These are phyloP conservation scores for Eimeria falciformis DNA, from an alignment of 169 alveolate species.

Conservation along the genomic window DNA sequence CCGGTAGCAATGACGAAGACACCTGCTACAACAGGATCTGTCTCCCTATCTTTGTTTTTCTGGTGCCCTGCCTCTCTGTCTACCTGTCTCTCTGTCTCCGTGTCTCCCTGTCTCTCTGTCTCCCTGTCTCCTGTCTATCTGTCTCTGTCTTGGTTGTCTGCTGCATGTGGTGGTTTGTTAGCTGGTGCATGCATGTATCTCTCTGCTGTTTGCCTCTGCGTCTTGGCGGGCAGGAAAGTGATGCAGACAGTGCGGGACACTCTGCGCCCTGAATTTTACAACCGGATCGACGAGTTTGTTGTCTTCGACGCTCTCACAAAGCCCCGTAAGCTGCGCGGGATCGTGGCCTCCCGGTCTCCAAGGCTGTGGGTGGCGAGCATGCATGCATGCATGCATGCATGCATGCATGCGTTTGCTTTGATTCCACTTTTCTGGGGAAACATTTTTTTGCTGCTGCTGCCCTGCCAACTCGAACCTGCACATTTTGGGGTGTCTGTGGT, in stretches of 20 bases:
- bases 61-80: too few relatives aligned
- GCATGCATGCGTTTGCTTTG: constrained; percentile 42
- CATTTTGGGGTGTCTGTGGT: too few relatives aligned
- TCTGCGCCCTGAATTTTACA: constrained; percentile 92
- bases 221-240: constrained; percentile 37
- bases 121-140: too few relatives aligned
- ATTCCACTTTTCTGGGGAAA: too few relatives aligned
- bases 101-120: neutral
- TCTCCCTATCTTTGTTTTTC: too few relatives aligned
- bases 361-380: neutral
- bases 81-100: neutral
- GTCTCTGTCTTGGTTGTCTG: too few relatives aligned
- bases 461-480: too few relatives aligned
- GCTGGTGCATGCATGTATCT: too few relatives aligned
- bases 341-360: too few relatives aligned
- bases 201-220: too few relatives aligned
- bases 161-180: constrained; percentile 3
- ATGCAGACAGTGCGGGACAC: constrained; percentile 79
- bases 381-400: constrained; percentile 54
- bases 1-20: neutral
- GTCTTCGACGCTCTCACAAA: constrained; percentile 78
- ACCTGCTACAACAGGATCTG: too few relatives aligned
- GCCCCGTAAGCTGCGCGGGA: constrained; percentile 68
- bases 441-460: too few relatives aligned
- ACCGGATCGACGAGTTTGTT: constrained; percentile 91